A percentile compares a stretch with the other conserved stretches of the same genome.
Conservation (phyloP, 306 rosid species). For the Prunus padus region DNA sequence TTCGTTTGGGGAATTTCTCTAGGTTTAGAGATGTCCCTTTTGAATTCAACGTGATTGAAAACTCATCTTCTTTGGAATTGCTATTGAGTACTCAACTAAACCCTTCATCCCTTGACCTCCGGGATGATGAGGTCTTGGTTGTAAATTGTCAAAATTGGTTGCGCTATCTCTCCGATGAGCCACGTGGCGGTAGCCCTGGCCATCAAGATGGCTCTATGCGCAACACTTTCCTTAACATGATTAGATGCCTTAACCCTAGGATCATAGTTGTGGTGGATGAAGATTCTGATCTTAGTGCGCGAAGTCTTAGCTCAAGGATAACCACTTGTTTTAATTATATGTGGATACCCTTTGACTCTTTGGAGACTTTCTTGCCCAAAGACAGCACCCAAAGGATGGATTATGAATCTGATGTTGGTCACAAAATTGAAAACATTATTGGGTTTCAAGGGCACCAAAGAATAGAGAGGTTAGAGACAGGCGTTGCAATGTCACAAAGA, state of each 20-base stretch:
- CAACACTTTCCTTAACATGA: slow-evolving; percentile 49
- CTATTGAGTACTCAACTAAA: slow-evolving; percentile 47
- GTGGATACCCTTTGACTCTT: slow-evolving; percentile 94
- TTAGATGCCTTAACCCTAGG: slow-evolving; percentile 65
- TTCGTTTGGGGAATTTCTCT: slow-evolving; percentile 71
- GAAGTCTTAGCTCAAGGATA: slow-evolving; percentile 69
- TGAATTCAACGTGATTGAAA: slow-evolving; percentile 58
- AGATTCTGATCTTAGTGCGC: slow-evolving; percentile 60
- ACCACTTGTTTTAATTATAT: slow-evolving; percentile 74
- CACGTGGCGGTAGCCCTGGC: slow-evolving; percentile 20
- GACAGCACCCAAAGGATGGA: slow-evolving; percentile 80
- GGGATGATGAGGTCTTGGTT: slow-evolving; percentile 81
- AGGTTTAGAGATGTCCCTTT: slow-evolving; percentile 68
- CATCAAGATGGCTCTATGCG: slow-evolving; percentile 32
- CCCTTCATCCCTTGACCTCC: slow-evolving; percentile 52
- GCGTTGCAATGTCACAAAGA: slow-evolving; percentile 50
- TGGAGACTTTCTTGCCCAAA: slow-evolving; percentile 84
- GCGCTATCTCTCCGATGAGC: slow-evolving; percentile 56
- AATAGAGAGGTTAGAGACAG: slow-evolving; percentile 68
- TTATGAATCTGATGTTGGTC: slow-evolving; percentile 83
- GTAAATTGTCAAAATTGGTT: slow-evolving; percentile 86
- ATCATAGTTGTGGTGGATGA: slow-evolving; percentile 77
- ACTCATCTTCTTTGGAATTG: slow-evolving; percentile 35
- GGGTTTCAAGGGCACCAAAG: slow-evolving; percentile 72
- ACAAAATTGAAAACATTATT: slow-evolving; percentile 74